Percentiles rank a stretch among this genome's conserved stretches.
Conservation (phyloP, 1,284 basidiomycete genomes). For the Phenoliferia sp. region DNA sequence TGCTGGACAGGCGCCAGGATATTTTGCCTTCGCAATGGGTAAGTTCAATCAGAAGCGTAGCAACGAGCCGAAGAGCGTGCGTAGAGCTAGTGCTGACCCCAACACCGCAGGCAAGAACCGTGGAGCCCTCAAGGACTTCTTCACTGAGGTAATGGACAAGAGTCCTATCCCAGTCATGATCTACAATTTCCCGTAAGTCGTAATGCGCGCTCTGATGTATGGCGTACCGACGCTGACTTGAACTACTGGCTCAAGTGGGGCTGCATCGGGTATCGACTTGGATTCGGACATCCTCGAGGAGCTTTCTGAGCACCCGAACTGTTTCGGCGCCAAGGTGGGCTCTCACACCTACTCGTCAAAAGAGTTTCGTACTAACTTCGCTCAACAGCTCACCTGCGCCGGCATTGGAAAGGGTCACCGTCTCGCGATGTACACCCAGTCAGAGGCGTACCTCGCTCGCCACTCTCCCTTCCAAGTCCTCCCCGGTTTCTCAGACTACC, state of each 20-base stretch:
- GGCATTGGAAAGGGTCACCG: constrained; percentile 78
- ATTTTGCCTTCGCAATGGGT: constrained; percentile 47
- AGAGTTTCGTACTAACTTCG: neutral
- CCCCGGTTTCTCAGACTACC: constrained; percentile 59
- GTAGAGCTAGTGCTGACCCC: no score
- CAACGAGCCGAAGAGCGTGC: no score
- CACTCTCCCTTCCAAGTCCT: constrained; percentile 12
- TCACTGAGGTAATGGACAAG: constrained; percentile 65
- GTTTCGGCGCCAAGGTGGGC: constrained; percentile 29
- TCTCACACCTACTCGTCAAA: constrained; percentile 4
- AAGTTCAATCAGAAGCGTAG: neutral
- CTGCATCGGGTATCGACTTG: constrained; percentile 76
- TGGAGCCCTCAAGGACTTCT: constrained; percentile 47
- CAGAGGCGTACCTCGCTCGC: constrained; percentile 34
- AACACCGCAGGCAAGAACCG: no score
- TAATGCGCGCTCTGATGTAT: neutral
- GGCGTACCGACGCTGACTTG: neutral
- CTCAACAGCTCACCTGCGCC: constrained; percentile 63
- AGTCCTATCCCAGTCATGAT: constrained; percentile 80
- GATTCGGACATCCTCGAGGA: constrained; percentile 72
- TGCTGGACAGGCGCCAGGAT: no score
- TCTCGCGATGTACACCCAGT: constrained; percentile 53
- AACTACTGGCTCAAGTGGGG: constrained; percentile 47
- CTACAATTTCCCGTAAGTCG: constrained; percentile 63
- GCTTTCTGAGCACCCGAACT: constrained; percentile 46